A percentile compares a stretch with the other conserved stretches of the same genome.
Evolutionary conservation across 108 stramenopile species (phyloP).

Genomic region (Cafeteria roenbergensis): DNA sequence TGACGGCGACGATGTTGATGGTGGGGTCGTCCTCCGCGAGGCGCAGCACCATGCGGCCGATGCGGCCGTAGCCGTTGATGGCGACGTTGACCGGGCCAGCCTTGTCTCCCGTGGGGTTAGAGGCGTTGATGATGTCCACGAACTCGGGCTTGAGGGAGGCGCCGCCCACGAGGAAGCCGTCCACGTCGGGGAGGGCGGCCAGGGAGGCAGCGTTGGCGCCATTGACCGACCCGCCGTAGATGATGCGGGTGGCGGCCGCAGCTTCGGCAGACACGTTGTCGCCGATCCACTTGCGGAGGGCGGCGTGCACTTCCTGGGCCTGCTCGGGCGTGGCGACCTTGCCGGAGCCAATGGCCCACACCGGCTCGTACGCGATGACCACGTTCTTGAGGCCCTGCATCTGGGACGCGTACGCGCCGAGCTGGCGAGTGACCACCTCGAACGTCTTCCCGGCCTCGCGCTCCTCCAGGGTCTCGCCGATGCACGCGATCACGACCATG

Average conservation of each 20-base stretch:
- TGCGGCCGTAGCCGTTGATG: constrained; percentile 96
- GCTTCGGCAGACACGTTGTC: constrained; percentile 17
- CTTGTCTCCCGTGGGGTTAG: neutral
- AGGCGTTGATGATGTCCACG: constrained; percentile 42
- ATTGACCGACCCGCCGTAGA: constrained; percentile 43
- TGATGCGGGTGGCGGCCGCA: constrained; percentile 29
- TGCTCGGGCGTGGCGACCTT: constrained; percentile 85
- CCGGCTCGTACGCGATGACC: constrained; percentile 63
- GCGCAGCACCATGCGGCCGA: constrained; percentile 90
- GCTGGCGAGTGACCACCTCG: constrained; percentile 84
- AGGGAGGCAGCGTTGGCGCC: constrained; percentile 21
- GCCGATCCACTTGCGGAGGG: constrained; percentile 29
- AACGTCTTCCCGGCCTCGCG: constrained; percentile 90
- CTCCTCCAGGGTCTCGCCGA: constrained; percentile 86
- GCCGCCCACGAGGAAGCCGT: constrained; percentile 44
- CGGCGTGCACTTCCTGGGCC: constrained; percentile 63
- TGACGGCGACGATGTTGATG: constrained; percentile 84
- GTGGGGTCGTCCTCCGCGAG: constrained; percentile 73
- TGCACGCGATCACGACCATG: constrained; percentile 84
- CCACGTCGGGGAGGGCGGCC: constrained; percentile 22
- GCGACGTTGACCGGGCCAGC: constrained; percentile 53
- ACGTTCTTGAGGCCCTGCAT: constrained; percentile 63
- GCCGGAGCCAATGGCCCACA: constrained; percentile 98
- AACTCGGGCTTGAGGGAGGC: constrained; percentile 46
- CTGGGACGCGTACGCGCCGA: constrained; percentile 78